Percentiles rank a stretch among this genome's conserved stretches.
phyloP scores from a whole-genome alignment of 768 basidiomycete species.

The Pisolithus orientalis region DNA sequence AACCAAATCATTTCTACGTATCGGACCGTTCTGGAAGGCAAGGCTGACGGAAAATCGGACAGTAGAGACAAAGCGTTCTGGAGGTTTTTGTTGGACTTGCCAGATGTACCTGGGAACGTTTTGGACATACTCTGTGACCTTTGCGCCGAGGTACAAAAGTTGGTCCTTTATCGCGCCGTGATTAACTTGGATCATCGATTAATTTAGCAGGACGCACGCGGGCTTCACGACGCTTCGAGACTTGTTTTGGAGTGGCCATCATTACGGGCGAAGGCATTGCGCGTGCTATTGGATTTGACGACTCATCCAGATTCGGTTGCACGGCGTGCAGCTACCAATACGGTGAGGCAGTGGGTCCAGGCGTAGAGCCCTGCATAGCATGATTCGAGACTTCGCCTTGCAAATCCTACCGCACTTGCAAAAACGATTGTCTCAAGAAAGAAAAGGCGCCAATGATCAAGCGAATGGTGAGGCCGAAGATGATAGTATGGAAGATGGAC shows the following conservation, averaged over 20 bases:
- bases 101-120: constrained; percentile 73
- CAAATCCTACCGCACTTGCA: constrained; percentile 82
- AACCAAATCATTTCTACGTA: constrained; percentile 78
- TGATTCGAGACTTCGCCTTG: constrained; percentile 80
- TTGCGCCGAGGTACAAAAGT: constrained; percentile 80
- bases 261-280: constrained; percentile 72
- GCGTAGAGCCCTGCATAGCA: constrained; percentile 70
- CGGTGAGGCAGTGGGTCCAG: constrained; percentile 95
- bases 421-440: constrained; percentile 18
- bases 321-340: constrained; percentile 90
- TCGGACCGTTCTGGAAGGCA: constrained; percentile 64
- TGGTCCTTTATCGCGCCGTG: constrained; percentile 12
- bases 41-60: constrained; percentile 27
- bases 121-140: constrained; percentile 73
- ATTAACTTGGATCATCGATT: constrained; percentile 9
- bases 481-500: constrained; percentile 70
- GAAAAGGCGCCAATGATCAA: constrained; percentile 24
- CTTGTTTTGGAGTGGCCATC: constrained; percentile 84
- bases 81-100: constrained; percentile 84
- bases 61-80: constrained; percentile 79
- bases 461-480: constrained; percentile 36
- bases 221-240: constrained; percentile 94
- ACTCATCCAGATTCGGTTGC: constrained; percentile 92
- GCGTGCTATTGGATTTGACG: constrained; percentile 81
- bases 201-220: constrained; percentile 61